Base-by-base conservation (phyloP, 805 yeast species). In the Nadsonia fulvescens region DNA sequence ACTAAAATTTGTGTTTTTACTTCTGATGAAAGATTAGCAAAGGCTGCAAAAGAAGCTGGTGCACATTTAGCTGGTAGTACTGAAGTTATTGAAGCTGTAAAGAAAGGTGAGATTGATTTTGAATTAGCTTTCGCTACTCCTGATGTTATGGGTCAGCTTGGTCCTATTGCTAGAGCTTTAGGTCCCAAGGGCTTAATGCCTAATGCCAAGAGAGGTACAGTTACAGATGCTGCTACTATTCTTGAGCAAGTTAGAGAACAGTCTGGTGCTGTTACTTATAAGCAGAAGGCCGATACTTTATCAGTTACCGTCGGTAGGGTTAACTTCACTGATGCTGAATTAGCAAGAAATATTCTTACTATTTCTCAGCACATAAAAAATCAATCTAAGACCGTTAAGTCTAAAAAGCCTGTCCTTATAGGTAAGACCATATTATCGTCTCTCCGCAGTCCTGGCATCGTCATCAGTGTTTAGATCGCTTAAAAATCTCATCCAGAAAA, bases 141-240 rank as follows among this genome's bases (percentile, higher is more conserved):
- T 1, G 93, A 78, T 18, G 66, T 81, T 31, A 63, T 64, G 12
- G 49, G 63, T n/a, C 58, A 61, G 14, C 56, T 89, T 36, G 44
- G 39, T n/a, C 62, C 65, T 31, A 54, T 79, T 12, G 93, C 89
- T n/a, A 66, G 82, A 42, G 54, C 63, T 7, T 61, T 89, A 39
- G 96, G 96, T 32, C 92, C 93, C 16, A 69, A 61, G 42, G 93
- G 92, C 13, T 60, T 89, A 38, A 73, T 83, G 77, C 96, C 98
- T 24, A 63, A 65, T 22, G 70, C 65, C 8, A 82, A 81, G 54
- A 75, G 70, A 44, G 93, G 93, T 10, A 82, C 94, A 1, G 89
- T 86, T 6, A 63, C 66, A n/a, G 68, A 81, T 39, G 53, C 81
- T 15, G 54, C 53, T 12, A 47, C 48, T 5, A 51, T 73, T 31